These are phyloP conservation scores for Tanacetum coccineum DNA, from an alignment of 129 eudicot species.

Conservation along the genomic window DNA sequence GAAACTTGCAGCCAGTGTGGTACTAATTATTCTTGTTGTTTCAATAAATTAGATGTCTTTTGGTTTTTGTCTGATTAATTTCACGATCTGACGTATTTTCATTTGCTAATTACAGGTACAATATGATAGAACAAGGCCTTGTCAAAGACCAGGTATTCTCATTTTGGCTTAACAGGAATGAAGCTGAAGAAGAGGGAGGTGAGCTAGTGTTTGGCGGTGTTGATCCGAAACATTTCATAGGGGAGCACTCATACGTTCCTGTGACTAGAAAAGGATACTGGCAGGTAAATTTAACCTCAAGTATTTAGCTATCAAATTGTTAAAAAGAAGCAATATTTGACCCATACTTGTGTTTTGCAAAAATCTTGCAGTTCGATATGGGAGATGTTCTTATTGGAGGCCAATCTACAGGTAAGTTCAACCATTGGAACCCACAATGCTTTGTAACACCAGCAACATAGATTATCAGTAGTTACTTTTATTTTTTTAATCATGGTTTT, in stretches of 20 bases:
- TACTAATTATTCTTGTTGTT: slow-evolving; percentile 24
- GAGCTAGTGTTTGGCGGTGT: slow-evolving; percentile 85
- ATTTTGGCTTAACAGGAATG: slow-evolving; percentile 73
- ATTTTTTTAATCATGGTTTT: neutral
- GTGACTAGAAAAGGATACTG: slow-evolving; percentile 78
- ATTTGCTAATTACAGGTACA: slow-evolving; percentile 46
- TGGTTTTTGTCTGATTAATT: neutral
- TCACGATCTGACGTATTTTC: neutral
- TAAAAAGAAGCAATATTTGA: neutral
- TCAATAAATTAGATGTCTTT: neutral
- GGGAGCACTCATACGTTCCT: slow-evolving; percentile 79
- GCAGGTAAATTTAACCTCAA: slow-evolving; percentile 50
- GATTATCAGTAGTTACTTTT: neutral
- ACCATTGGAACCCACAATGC: neutral
- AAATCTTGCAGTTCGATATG: slow-evolving; percentile 62
- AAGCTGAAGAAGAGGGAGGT: slow-evolving; percentile 64
- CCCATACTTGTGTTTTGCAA: slow-evolving; percentile 6
- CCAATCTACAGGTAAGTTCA: slow-evolving; percentile 65
- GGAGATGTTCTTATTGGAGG: slow-evolving; percentile 76
- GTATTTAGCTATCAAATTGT: neutral
- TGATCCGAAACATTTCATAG: slow-evolving; percentile 68
- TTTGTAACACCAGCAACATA: neutral
- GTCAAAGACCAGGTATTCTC: slow-evolving; percentile 69
- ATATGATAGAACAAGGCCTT: slow-evolving; percentile 83
- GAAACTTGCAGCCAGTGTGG: slow-evolving; percentile 69